Base-by-base conservation (phyloP, 1,139 yeast species). In the Nakaseomyces delphensis region DNA sequence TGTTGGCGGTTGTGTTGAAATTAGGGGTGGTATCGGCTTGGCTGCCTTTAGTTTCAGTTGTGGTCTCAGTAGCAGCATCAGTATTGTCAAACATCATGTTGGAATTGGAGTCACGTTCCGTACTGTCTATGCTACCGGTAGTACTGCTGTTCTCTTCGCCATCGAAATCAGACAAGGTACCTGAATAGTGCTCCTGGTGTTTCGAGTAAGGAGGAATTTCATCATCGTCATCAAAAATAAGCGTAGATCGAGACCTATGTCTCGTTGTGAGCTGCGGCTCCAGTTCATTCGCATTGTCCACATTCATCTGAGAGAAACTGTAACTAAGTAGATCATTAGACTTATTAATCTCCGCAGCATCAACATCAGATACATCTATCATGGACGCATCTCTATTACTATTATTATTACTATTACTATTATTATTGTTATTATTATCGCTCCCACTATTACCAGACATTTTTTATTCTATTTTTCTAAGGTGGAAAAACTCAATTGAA, bases 281-380 rank as follows among this genome's bases (percentile, higher is more conserved):
- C 31, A 55, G 30, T 25, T 50, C 55, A 30, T 49, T 45, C 7
- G 55, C 47, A 36, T 50, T 54, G 36, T 58, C 62, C 4, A 60
- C 57, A 36, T 56, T 60, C 62, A 60, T 55, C 40, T 57, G 55
- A 10, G 64, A 60, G 38, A 60, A 48, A 13, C 58, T 52, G 35
- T 59, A 59, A 18, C 55, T 53, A 32, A 60, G 27, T 11, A 38
- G 25, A 20, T 48, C 46, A 19, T 35, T 41, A 9, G 13, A 19
- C 21, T 18, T 19, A 9, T 23, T 27, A 8, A 31, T 13, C 23
- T 16, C 28, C 5, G 37, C 16, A n/a, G 11, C 28, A 28, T 20
- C 19, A n/a, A 36, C 39, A 14, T 29, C 43, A 19, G 39, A 32
- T 9, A 40, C 39, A 20, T 40, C 43, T 20, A 40, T 20, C 43